Evolutionary conservation across 1,284 basidiomycete species (phyloP), one percentile per base, ranked within the genome.

Genomic region (Exobasidium cylindrosporum): DNA sequence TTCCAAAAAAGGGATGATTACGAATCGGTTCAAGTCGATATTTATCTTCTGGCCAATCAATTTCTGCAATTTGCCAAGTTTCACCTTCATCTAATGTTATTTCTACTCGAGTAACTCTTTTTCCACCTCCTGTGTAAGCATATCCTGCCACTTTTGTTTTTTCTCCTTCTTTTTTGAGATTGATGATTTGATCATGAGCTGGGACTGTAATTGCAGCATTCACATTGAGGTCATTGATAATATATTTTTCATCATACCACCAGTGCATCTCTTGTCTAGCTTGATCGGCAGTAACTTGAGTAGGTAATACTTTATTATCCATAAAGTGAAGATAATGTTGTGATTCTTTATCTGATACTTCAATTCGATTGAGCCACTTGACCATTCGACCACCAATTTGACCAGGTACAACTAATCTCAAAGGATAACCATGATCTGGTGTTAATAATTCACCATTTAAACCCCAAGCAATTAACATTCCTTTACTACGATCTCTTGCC

Each of bases 301-400:
- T 85, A 3, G 87, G 87, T 5, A 88, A 81, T 5, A 88, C 83
- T 68, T 86, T 87, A 81, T 88, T 88, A 72, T 88, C 87, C 76
- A 84, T 64, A 61, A 69, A 68, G 62, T 69, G 68, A 50, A 72
- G 68, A 53, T 55, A 55, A 29, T 88, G 86, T 58, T 87, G 84
- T 49, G 83, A 84, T 70, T 88, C 86, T 14, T 76, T 64, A 24
- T 82, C 81, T 10, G 84, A 85, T 4, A 88, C 74, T 67, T 86
- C 85, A 65, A 88, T 87, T 29, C 82, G 81, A 45, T 80, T 83
- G 30, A 88, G 79, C 87, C 87, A 88, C 79, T 88, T 84, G 58
- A 76, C 77, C 64, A 72, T 80, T 21, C 75, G 46, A 49, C 86
- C 87, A 26, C 87, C 87, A 58, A 88, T 87, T 64, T 86, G 85